Evolutionary conservation across 2,329 filamentous ascomycete species (phyloP).

Genomic region (Exophiala viscosa): DNA sequence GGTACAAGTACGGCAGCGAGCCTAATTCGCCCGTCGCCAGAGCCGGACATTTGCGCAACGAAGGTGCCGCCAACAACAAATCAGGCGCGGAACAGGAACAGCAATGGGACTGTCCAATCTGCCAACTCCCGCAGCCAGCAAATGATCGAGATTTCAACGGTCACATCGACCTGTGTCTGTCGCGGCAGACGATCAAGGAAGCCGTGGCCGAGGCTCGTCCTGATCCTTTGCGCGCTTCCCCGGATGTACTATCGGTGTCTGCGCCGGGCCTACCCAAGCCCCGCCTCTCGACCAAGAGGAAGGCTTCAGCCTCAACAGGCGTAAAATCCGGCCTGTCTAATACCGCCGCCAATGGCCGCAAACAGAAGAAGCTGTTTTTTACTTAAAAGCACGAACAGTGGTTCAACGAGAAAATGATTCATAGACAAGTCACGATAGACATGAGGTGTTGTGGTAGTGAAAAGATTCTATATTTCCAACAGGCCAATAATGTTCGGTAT

Average conservation of each 20-base stretch:
- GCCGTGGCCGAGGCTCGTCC: conserved; percentile 51
- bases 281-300: conserved; percentile 12
- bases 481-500: too few species aligned
- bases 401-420: too few species aligned
- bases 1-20: conserved; percentile 28
- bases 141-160: conserved; percentile 82
- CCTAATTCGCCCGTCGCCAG: conserved; percentile 22
- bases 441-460: too few species aligned
- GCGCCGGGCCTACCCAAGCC: not conserved
- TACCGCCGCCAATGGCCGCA: conserved; percentile 8
- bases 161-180: conserved; percentile 90
- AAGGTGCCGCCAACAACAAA: not conserved
- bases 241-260: conserved; percentile 2
- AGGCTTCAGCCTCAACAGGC: conserved; percentile 7
- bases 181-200: conserved; percentile 78
- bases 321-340: not conserved
- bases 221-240: conserved; percentile 2
- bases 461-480: too few species aligned
- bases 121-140: conserved; percentile 67
- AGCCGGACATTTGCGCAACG: conserved; percentile 11
- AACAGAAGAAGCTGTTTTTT: conserved; percentile 26
- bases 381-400: conserved; percentile 5
- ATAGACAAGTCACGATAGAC: too few species aligned
- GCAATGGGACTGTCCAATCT: conserved; percentile 83
- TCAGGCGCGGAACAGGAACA: conserved; percentile 10